phyloP scores from a whole-genome alignment of 345 rosid genomes.

The Geranium rotundifolium region DNA sequence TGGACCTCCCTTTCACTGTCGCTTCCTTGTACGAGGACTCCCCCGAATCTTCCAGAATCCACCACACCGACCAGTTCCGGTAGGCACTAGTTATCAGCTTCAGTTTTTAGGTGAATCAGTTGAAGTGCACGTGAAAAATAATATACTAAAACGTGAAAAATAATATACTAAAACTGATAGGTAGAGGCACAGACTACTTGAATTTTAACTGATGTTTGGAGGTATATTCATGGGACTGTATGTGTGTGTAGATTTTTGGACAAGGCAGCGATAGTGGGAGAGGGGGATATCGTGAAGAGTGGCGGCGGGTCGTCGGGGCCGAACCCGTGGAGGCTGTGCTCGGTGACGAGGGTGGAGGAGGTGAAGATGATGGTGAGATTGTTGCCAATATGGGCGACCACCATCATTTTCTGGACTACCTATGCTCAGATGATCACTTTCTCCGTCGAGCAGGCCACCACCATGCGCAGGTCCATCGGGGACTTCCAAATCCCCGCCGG shows the following conservation, averaged over 20 bases:
- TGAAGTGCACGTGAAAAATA: too few relatives aligned
- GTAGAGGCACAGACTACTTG: too few relatives aligned
- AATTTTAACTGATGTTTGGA: too few relatives aligned
- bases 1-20: slow-evolving; percentile 32
- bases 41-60: slow-evolving; percentile 37
- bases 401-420: slow-evolving; percentile 53
- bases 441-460: slow-evolving; percentile 56
- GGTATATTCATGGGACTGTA: too few relatives aligned
- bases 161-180: too few relatives aligned
- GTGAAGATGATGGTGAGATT: slow-evolving; percentile 45
- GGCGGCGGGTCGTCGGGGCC: slow-evolving; percentile 5
- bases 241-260: slow-evolving; percentile 32
- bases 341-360: slow-evolving; percentile 58
- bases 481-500: slow-evolving; percentile 56
- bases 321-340: slow-evolving; percentile 50
- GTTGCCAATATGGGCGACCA: slow-evolving; percentile 62
- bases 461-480: slow-evolving; percentile 45
- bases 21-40: slow-evolving; percentile 40
- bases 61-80: slow-evolving; percentile 53
- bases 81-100: slow-evolving; percentile 9
- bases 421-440: slow-evolving; percentile 62
- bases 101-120: too few relatives aligned
- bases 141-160: too few relatives aligned
- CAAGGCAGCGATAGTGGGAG: slow-evolving; percentile 41
- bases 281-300: slow-evolving; percentile 25